Evolutionary conservation across 75 land plant species (phyloP).

Genomic region (Adiantum capillusveneris): DNA sequence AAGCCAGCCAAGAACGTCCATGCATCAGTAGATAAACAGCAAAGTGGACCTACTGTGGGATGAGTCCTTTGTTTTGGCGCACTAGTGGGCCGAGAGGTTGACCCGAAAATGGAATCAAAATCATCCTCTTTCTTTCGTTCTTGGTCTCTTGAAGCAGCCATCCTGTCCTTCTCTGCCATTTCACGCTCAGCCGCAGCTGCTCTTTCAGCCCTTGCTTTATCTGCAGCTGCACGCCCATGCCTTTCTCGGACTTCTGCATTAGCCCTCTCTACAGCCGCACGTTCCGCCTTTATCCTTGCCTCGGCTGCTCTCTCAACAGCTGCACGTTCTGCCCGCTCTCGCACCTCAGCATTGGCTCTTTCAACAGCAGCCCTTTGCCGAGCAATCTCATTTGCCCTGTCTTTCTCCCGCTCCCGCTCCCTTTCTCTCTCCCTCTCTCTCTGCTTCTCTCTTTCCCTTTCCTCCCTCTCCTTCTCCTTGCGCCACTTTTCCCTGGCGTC

Average conservation of each 20-base stretch:
- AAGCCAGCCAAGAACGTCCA: no score
- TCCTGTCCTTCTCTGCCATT: not conserved
- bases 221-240: constrained; percentile 19
- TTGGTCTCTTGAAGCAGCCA: not conserved
- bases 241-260: constrained; percentile 46
- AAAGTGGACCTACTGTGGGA: constrained; percentile 19
- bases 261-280: not conserved
- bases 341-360: constrained; percentile 48
- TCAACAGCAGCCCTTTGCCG: constrained; percentile 33
- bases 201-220: constrained; percentile 19
- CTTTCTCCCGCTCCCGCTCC: constrained; percentile 7
- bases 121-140: constrained; percentile 39
- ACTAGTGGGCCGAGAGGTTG: constrained; percentile 51
- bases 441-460: constrained; percentile 18
- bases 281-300: not conserved
- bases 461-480: constrained; percentile 36
- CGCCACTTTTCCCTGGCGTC: constrained; percentile 28
- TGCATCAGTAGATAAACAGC: not conserved
- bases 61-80: constrained; percentile 55
- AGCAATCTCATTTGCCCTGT: constrained; percentile 2
- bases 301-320: not conserved
- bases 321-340: not conserved
- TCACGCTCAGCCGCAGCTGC: constrained; percentile 32
- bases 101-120: constrained; percentile 62
- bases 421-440: constrained; percentile 2